Percentiles rank a stretch among this genome's conserved stretches.
phyloP scores from a whole-genome alignment of 2,329 filamentous ascomycete genomes.

The Ceratocystis alfenasii region DNA sequence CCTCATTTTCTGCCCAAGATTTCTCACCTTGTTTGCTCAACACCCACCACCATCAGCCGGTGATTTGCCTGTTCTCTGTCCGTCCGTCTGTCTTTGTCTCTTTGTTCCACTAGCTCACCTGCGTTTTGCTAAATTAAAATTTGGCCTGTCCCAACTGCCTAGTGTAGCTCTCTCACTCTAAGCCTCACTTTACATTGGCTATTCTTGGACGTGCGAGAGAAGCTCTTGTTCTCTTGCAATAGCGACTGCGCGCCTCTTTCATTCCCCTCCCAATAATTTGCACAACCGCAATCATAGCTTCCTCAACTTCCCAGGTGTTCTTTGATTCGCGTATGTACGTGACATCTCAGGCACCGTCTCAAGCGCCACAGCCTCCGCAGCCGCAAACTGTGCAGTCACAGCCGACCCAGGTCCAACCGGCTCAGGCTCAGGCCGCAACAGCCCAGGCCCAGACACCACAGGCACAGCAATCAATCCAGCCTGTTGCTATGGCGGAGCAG shows the following conservation, averaged over 20 bases:
- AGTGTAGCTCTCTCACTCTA: neutral
- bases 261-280: slow-evolving; percentile 23
- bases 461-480: slow-evolving; percentile 19
- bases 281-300: slow-evolving; percentile 26
- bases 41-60: neutral
- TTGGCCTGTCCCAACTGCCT: neutral
- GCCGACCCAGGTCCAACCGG: neutral
- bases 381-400: slow-evolving; percentile 8
- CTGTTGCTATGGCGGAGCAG: slow-evolving; percentile 29
- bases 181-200: neutral
- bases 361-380: slow-evolving; percentile 13
- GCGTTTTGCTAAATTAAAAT: neutral
- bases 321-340: slow-evolving; percentile 22
- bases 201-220: slow-evolving; percentile 4
- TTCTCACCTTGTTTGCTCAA: neutral
- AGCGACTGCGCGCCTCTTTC: slow-evolving; percentile 19
- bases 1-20: neutral
- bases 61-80: neutral
- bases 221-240: slow-evolving; percentile 22
- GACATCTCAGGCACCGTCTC: slow-evolving; percentile 19
- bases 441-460: slow-evolving; percentile 8
- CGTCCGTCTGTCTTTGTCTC: neutral
- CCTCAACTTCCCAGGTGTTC: slow-evolving; percentile 16
- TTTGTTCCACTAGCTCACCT: neutral
- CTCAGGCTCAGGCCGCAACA: slow-evolving; percentile 9